Evolutionary conservation across 1,284 basidiomycete species (phyloP).

Genomic region (Ustilago nuda): DNA sequence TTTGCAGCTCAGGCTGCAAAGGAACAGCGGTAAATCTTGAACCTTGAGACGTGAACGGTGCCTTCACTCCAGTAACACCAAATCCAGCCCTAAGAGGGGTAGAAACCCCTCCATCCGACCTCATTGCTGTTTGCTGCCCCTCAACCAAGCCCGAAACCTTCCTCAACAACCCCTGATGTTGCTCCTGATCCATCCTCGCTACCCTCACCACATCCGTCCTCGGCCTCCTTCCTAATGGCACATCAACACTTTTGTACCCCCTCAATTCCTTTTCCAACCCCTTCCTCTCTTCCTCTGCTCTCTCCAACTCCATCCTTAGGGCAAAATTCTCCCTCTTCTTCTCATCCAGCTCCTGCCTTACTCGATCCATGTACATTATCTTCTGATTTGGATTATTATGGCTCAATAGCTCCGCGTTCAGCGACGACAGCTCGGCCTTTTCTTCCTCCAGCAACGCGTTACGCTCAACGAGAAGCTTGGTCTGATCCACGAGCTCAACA

Average conservation of each 20-base stretch:
- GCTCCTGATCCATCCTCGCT: constrained; percentile 13
- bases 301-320: constrained; percentile 31
- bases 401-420: constrained; percentile 43
- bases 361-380: constrained; percentile 50
- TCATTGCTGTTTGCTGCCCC: not conserved
- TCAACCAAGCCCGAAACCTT: constrained; percentile 26
- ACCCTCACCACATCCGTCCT: constrained; percentile 39
- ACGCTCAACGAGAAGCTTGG: constrained; percentile 38
- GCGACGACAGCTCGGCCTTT: constrained; percentile 27
- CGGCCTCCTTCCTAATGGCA: constrained; percentile 40
- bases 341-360: constrained; percentile 39
- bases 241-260: constrained; percentile 40
- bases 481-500: constrained; percentile 36
- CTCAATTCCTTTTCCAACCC: constrained; percentile 26
- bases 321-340: constrained; percentile 34
- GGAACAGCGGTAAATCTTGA: constrained; percentile 30
- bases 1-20: constrained; percentile 23
- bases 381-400: constrained; percentile 51
- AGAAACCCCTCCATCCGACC: not conserved
- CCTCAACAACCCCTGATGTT: constrained; percentile 32
- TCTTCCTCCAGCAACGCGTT: constrained; percentile 42
- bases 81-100: constrained; percentile 25
- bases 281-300: constrained; percentile 18
- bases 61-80: constrained; percentile 6
- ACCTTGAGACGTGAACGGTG: constrained; percentile 26